Evolutionary conservation across 768 basidiomycete genomes (phyloP).

Genomic region (Daedaleopsis sinensis): DNA sequence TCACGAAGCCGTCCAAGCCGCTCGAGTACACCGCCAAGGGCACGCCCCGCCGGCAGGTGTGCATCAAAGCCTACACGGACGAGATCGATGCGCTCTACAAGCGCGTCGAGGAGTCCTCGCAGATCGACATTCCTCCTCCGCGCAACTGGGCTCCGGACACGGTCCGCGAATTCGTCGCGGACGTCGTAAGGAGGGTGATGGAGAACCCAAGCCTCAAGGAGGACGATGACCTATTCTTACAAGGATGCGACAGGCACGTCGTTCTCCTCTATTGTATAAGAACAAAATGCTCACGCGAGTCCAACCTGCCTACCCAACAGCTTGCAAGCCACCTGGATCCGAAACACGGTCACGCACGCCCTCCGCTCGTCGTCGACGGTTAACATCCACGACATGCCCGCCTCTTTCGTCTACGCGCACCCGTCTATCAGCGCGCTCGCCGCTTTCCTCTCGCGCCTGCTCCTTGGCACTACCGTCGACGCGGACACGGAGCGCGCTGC

Average conservation of each 20-base stretch:
- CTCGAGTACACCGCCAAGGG: constrained; percentile 36
- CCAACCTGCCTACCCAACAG: too few relatives aligned
- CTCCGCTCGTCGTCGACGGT: constrained; percentile 23
- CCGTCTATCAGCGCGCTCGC: constrained; percentile 25
- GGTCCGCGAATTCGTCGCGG: constrained; percentile 34
- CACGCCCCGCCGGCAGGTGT: constrained; percentile 29
- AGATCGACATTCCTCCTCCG: constrained; percentile 34
- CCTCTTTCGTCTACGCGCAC: constrained; percentile 27
- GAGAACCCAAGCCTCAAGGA: constrained; percentile 30
- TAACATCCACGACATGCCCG: constrained; percentile 16
- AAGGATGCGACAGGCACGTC: constrained; percentile 43
- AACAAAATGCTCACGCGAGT: not conserved
- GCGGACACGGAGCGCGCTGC: constrained; percentile 3
- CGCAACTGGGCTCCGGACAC: constrained; percentile 27
- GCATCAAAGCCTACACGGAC: constrained; percentile 34
- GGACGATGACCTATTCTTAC: constrained; percentile 42
- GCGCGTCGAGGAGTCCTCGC: constrained; percentile 35
- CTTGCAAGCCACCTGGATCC: constrained; percentile 29
- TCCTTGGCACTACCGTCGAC: constrained; percentile 10
- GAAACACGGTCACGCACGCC: constrained; percentile 28
- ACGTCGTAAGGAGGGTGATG: constrained; percentile 39
- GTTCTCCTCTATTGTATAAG: not conserved
- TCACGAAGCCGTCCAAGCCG: constrained; percentile 31
- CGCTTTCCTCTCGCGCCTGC: constrained; percentile 1
- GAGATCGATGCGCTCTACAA: constrained; percentile 45